phyloP scores from a whole-genome alignment of 2,329 filamentous ascomycete genomes.

The Aspergillus vadensis region DNA sequence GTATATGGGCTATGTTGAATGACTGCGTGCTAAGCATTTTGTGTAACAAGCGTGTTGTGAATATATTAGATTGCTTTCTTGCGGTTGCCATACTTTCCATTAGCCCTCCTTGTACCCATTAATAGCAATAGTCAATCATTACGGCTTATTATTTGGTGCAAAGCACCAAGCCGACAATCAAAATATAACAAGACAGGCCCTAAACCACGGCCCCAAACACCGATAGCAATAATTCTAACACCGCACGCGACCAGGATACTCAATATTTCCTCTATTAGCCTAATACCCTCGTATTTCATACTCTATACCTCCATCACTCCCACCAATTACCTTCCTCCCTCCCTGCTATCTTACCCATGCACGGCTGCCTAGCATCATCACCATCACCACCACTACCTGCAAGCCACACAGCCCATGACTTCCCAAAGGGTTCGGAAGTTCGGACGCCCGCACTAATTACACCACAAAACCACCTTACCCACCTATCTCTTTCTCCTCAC shows the following conservation, averaged over 20 bases:
- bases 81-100: neutral
- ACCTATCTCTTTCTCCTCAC: neutral
- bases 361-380: neutral
- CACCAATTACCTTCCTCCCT: neutral
- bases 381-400: neutral
- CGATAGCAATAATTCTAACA: too few species aligned
- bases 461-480: neutral
- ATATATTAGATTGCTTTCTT: neutral
- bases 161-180: too few species aligned
- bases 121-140: too few species aligned
- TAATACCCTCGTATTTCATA: too few species aligned
- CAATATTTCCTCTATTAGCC: too few species aligned
- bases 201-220: too few species aligned
- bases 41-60: too few species aligned
- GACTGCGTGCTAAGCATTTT: too few species aligned
- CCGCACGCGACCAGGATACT: too few species aligned
- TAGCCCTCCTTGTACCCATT: neutral
- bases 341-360: neutral
- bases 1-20: conserved; percentile 38
- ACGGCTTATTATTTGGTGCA: too few species aligned
- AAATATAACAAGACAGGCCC: too few species aligned
- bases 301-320: too few species aligned
- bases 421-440: neutral
- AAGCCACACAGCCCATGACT: neutral
- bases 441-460: neutral